A percentile compares a stretch with the other conserved stretches of the same genome.
These are phyloP conservation scores for Erysimum cheiranthoides DNA, from an alignment of 345 rosid species.

Conservation along the genomic window DNA sequence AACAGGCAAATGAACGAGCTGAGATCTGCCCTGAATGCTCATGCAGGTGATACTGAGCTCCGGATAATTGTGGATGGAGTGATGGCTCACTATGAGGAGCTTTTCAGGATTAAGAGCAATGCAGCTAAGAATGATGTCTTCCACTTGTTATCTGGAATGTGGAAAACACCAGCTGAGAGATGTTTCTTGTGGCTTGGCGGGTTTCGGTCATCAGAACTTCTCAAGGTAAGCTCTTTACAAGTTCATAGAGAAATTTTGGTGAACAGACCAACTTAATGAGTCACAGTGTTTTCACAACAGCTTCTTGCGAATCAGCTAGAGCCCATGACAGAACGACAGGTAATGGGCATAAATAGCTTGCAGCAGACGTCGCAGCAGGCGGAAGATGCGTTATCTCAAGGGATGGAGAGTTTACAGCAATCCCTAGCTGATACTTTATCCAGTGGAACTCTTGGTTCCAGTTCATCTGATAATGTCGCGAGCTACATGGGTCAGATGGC, in stretches of 20 bases:
- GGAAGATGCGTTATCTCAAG: constrained; percentile 92
- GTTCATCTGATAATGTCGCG: constrained; percentile 80
- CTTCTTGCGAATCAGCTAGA: constrained; percentile 85
- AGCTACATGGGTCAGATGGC: constrained; percentile 99
- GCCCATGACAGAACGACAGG: constrained; percentile 90
- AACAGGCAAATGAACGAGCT: constrained; percentile 74
- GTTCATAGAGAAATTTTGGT: constrained; percentile 3
- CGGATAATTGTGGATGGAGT: constrained; percentile 71
- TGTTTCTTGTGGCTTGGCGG: constrained; percentile 98
- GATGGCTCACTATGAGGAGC: constrained; percentile 71
- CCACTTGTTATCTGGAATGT: constrained; percentile 95
- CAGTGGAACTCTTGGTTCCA: constrained; percentile 71
- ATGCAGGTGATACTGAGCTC: constrained; percentile 90
- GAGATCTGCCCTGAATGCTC: constrained; percentile 88
- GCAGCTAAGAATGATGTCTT: constrained; percentile 95
- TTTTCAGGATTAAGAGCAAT: constrained; percentile 74
- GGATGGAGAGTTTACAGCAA: constrained; percentile 93
- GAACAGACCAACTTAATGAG: constrained; percentile 26
- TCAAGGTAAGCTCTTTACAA: constrained; percentile 61
- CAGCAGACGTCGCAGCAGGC: constrained; percentile 95
- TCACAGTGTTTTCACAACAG: constrained; percentile 48
- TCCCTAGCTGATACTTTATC: constrained; percentile 87
- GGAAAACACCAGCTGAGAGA: constrained; percentile 97
- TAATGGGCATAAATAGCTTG: constrained; percentile 64
- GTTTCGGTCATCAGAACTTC: constrained; percentile 91